phyloP scores from a whole-genome alignment of 371 early-diverging fungal species.

The Thermomucor indicae-seudaticae region DNA sequence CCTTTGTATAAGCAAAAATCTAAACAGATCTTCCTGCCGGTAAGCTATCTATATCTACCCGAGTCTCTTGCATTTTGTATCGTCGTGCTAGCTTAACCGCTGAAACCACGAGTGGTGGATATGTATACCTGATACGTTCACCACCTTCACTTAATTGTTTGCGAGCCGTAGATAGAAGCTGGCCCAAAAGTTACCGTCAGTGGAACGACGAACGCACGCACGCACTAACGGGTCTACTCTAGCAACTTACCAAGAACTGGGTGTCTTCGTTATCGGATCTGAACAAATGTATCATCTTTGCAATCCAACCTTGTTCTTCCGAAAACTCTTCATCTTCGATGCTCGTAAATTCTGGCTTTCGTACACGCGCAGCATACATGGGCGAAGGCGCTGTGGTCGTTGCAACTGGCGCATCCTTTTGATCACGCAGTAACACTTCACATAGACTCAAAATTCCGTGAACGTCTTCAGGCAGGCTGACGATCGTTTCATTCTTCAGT shows the following conservation, averaged over 20 bases:
- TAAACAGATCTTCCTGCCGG: background rate
- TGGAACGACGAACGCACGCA: background rate
- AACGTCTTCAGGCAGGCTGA: constrained; percentile 75
- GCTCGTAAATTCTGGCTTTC: constrained; percentile 22
- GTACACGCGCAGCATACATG: constrained; percentile 15
- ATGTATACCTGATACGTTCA: constrained; percentile 79
- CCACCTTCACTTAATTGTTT: constrained; percentile 82
- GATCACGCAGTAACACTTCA: constrained; percentile 75
- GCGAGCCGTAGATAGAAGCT: constrained; percentile 74
- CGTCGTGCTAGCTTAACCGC: constrained; percentile 71
- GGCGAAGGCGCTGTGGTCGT: constrained; percentile 14
- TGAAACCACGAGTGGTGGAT: constrained; percentile 77
- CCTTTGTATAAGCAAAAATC: background rate
- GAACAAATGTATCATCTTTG: constrained; percentile 80
- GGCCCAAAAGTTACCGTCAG: background rate
- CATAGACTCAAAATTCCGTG: constrained; percentile 80
- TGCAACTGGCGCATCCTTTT: constrained; percentile 55
- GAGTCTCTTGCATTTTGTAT: constrained; percentile 41
- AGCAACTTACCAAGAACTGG: constrained; percentile 61
- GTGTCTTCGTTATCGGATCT: constrained; percentile 63
- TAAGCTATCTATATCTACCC: constrained; percentile 20
- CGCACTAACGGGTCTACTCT: background rate
- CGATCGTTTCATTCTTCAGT: constrained; percentile 59
- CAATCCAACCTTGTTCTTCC: constrained; percentile 83
- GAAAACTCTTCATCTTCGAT: constrained; percentile 68